Conservation (phyloP, 495 filamentous ascomycete species). For the Annulohypoxylon bovei region DNA sequence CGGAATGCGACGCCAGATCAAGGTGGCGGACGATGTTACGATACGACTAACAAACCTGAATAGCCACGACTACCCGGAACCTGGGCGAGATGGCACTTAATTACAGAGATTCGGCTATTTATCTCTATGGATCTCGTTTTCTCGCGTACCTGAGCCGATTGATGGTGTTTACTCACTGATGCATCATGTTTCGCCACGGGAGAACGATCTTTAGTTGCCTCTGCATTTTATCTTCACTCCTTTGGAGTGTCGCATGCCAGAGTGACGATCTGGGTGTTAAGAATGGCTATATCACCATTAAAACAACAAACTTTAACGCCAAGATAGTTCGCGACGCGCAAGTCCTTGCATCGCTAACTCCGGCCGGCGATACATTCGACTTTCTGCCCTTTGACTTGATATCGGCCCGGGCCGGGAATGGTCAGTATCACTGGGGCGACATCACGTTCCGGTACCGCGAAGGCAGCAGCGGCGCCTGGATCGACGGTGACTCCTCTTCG, state of each 20-base stretch:
- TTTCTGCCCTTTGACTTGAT: conserved; percentile 61
- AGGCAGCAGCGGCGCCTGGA: conserved; percentile 46
- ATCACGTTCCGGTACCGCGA: conserved; percentile 59
- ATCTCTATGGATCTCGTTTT: neutral
- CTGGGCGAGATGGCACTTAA: conserved; percentile 18
- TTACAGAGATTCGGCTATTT: conserved; percentile 24
- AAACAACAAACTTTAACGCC: conserved; percentile 52
- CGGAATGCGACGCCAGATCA: conserved; percentile 31
- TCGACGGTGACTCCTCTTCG: conserved; percentile 50
- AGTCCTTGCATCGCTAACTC: conserved; percentile 55
- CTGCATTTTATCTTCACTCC: conserved; percentile 52
- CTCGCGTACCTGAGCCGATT: neutral
- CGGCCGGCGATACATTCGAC: conserved; percentile 53
- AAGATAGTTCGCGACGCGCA: conserved; percentile 50
- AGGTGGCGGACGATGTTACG: conserved; percentile 13
- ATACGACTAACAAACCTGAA: conserved; percentile 17
- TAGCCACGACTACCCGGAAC: conserved; percentile 23
- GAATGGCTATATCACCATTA: conserved; percentile 49
- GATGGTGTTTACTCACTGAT: neutral
- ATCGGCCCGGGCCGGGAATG: conserved; percentile 51
- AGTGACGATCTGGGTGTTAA: conserved; percentile 46
- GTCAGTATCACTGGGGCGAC: conserved; percentile 64
- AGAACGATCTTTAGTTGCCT: neutral
- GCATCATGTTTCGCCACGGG: conserved; percentile 30
- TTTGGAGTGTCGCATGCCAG: conserved; percentile 46